Conservation (phyloP, 108 stramenopile species). For the Cyclotella sp. region DNA sequence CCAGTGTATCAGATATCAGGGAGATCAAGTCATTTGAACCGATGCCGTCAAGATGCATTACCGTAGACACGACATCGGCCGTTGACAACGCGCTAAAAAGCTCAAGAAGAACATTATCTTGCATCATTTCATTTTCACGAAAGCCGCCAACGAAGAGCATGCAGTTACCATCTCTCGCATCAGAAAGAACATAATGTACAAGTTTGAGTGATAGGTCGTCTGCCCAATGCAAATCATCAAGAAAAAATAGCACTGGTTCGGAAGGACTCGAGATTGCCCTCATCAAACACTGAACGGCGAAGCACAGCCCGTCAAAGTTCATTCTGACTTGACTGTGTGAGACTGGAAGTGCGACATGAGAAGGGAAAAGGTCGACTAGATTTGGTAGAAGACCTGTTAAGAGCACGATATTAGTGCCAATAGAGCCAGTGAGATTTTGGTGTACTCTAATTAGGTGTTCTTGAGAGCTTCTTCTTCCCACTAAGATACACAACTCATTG, state of each 20-base stretch:
- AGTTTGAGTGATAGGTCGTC: not conserved
- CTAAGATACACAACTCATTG: constrained; percentile 30
- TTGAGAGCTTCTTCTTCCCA: constrained; percentile 1
- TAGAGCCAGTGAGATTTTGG: constrained; percentile 11
- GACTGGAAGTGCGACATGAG: too few species aligned
- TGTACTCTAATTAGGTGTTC: constrained; percentile 5
- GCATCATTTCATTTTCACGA: constrained; percentile 25
- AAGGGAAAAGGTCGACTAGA: too few species aligned
- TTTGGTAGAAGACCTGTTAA: too few species aligned
- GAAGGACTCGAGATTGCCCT: constrained; percentile 26
- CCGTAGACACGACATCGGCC: constrained; percentile 4
- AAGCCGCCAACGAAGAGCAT: constrained; percentile 45
- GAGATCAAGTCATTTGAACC: constrained; percentile 19
- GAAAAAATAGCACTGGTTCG: constrained; percentile 14
- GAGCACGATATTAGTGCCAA: not conserved
- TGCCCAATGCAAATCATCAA: not conserved
- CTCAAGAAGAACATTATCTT: constrained; percentile 23
- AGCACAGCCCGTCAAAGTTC: too few species aligned
- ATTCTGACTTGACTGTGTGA: too few species aligned
- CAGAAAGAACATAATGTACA: not conserved
- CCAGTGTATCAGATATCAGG: constrained; percentile 36
- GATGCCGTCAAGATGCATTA: constrained; percentile 27
- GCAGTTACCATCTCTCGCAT: constrained; percentile 1
- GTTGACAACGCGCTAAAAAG: constrained; percentile 4
- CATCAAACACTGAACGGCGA: constrained; percentile 34